These are phyloP conservation scores for Chenopodium suecicum DNA, from an alignment of 148 eudicot species.

Conservation along the genomic window DNA sequence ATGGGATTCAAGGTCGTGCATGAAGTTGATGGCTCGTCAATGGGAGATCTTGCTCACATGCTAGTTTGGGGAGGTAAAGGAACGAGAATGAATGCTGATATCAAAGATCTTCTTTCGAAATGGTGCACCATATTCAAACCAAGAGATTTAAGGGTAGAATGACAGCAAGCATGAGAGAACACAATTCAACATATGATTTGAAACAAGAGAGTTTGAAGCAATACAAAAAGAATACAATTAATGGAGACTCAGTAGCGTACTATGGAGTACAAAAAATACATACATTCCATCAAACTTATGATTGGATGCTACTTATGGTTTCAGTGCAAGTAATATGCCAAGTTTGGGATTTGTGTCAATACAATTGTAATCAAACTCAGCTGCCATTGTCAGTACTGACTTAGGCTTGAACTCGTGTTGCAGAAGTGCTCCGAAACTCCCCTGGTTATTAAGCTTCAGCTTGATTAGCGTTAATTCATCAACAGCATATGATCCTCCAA, in stretches of 20 bases:
- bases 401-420: conserved; percentile 81
- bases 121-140: conserved; percentile 71
- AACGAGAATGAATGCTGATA: conserved; percentile 82
- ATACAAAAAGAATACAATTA: not conserved
- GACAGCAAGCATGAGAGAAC: not conserved
- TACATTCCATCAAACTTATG: not conserved
- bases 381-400: conserved; percentile 66
- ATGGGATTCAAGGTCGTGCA: conserved; percentile 78
- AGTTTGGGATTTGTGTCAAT: conserved; percentile 73
- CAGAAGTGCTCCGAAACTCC: conserved; percentile 67
- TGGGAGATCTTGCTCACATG: conserved; percentile 66
- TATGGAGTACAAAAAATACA: not conserved
- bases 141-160: not conserved
- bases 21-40: conserved; percentile 69
- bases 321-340: conserved; percentile 76
- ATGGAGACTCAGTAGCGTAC: not conserved
- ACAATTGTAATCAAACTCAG: conserved; percentile 79
- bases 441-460: conserved; percentile 69
- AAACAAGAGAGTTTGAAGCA: not conserved
- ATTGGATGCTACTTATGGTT: conserved; percentile 44
- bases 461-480: conserved; percentile 71
- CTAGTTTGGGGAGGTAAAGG: conserved; percentile 93
- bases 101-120: conserved; percentile 57
- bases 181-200: not conserved
- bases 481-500: conserved; percentile 64